Percentiles rank a stretch among this genome's conserved stretches.
phyloP scores from a whole-genome alignment of 2,329 filamentous ascomycete species.

The Sporothrix humicola region DNA sequence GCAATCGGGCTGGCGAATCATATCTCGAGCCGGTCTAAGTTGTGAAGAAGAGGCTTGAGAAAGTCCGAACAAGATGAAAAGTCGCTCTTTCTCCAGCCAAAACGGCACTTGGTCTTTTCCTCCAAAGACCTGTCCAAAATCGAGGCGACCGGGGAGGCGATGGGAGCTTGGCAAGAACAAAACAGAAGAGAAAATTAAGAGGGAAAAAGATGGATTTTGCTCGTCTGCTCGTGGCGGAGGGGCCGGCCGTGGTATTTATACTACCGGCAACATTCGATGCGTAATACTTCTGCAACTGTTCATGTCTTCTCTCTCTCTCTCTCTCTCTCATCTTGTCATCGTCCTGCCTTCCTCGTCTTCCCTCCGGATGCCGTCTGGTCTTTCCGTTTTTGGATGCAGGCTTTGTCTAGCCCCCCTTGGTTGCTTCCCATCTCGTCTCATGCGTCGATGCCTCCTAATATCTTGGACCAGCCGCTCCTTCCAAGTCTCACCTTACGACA shows the following conservation, averaged over 20 bases:
- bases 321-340: too few species aligned
- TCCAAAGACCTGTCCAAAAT: conserved; percentile 27
- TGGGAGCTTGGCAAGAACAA: not conserved
- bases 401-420: not conserved
- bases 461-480: conserved; percentile 12
- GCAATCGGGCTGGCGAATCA: conserved; percentile 27
- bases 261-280: conserved; percentile 32
- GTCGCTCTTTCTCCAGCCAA: conserved; percentile 29
- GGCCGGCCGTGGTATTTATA: conserved; percentile 47
- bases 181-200: conserved; percentile 5
- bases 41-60: conserved; percentile 13
- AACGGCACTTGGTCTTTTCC: not conserved
- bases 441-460: not conserved
- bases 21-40: not conserved
- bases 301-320: too few species aligned
- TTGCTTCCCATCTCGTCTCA: conserved; percentile 17
- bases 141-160: conserved; percentile 23
- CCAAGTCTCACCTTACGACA: not conserved
- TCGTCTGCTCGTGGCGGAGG: conserved; percentile 24
- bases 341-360: not conserved
- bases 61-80: not conserved
- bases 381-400: conserved; percentile 18
- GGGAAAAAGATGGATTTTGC: conserved; percentile 13
- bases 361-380: conserved; percentile 12
- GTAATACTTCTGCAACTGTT: not conserved